Base-by-base conservation (phyloP, 345 rosid genomes). In the Brassica incana region DNA sequence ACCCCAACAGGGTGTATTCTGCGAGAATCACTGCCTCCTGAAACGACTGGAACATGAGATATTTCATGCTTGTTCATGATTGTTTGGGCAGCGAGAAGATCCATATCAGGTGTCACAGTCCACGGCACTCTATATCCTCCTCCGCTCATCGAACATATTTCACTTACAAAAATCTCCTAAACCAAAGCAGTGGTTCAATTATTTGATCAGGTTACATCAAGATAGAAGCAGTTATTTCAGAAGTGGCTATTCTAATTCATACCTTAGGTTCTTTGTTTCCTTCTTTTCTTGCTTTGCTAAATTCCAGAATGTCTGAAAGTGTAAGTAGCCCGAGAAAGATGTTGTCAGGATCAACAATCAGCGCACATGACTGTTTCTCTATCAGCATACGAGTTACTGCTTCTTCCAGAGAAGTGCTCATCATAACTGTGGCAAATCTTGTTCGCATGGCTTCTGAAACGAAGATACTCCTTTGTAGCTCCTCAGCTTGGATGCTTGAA, bases 391-490 rank as follows among this genome's bases (percentile, higher is more conserved):
- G 95, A 65, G 83, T 81, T 81, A 94, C 83, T 35, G 89, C 95
- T 85, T 94, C 97, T 27, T 83, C 82, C 32, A 94, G 88, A 74
- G 83, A 86, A 68, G 95, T 88, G 84, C 77, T 86, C 90, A 86
- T 85, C 71, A 73, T 77, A 65, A 94, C 89, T 18, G 90, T 88
- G 59, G 89, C 90, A 78, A 77, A 94, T 85, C 88, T 90, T 69
- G 95, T 91, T 74, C 94, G 88, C 97, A 94, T 92, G 81, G 95
- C 98, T 75, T 94, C 93, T 56, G 92, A 88, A 77, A 94, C 97
- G 77, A 77, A 82, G 63, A 91, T 69, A 64, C 74, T 85, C 78
- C 73, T 82, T n/a, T 77, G 80, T 58, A 85, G 84, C 78, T 85
- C 85, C 75, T 85, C 86, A 71, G 67, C 69, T 73, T 82, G 84